Evolutionary conservation across 208 protist genomes (phyloP), one percentile per base, ranked within the genome.

Genomic region (Pavlovales sp.): DNA sequence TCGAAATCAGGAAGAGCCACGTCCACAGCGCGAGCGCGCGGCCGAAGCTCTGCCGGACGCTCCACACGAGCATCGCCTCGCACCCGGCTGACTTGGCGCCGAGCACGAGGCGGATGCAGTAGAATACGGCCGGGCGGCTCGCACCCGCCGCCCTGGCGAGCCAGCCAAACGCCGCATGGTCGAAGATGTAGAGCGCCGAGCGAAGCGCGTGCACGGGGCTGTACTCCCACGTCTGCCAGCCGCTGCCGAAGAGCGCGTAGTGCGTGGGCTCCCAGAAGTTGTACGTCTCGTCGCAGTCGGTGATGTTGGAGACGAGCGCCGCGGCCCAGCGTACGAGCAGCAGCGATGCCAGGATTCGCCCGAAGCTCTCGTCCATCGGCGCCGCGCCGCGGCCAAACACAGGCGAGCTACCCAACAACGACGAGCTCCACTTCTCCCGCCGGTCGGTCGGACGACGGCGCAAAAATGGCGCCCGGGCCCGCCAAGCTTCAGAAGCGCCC

Each of bases 241-340:
- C 97, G 38, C 79, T 93, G 36, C 96, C 96, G 90, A 96, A 97
- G 36, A 98, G 75, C 10, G 98, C 66, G 79, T 95, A 96, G 90
- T 98, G 97, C 38, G 95, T 93, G 0, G 97, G 97, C 92, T 99
- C 97, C 94, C 97, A 96, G 91, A 98, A 98, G 92, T 98, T 98
- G 92, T 95, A 98, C 10, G 93, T 96, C 89, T 99, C 97, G 90
- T 98, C 97, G 91, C 97, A 98, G 93, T 98, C 97, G 11, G 92
- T 86, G 20, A 98, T 94, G 44, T 93, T 93, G 76, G 96, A 90
- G n/a, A 91, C 71, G 8, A 90, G 41, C 67, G 75, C 87, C 2
- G 22, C 39, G 39, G 34, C 26, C 11, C 4, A 8, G 38, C 77
- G 77, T 4, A 81, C 77, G 14, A 32, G 26, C 39, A 81, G 77